Evolutionary conservation across 352 stramenopile species (phyloP), one percentile per base, ranked within the genome.

Genomic region (Phytophthora cactorum): DNA sequence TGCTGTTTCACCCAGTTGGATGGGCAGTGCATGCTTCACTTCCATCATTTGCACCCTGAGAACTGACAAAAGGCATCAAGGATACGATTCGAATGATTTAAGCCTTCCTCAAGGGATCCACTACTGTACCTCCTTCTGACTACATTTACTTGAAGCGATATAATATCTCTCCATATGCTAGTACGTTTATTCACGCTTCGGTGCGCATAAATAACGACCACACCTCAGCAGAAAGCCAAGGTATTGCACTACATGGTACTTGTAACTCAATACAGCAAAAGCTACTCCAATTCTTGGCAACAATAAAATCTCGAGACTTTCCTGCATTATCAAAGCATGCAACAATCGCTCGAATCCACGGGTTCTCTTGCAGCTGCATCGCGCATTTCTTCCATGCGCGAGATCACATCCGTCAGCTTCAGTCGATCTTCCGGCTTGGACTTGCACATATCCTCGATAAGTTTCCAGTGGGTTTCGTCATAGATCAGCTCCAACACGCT

Each of bases 361-460:
- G 52, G 66, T 14, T 58, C 52, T 8, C n/a, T 14, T n/a, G 49
- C 34, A 34, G 60, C 60, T 5, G 32, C 41, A 55, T 55, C 38
- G 8, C 54, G 44, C 34, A 74, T 39, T 44, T 44, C 39, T 57
- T 70, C 34, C 66, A 70, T 66, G 43, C 38, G 44, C 22, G 15
- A 59, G 29, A 70, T 66, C 28, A 66, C 54, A 5, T 62, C 8
- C 7, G 32, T 9, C 46, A 74, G 9, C 2, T 55, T 45, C 43
- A 66, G n/a, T 12, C 66, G 49, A 12, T 61, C 61, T 55, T 34
- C 47, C 10, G 54, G 32, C 14, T 74, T 47, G 1, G 45, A 14
- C 29, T 70, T 29, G 50, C 66, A 74, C 66, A 74, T 74, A 6
- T 44, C 60, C 14, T 34, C 10, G 2, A 74, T 22, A 11, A 74